Evolutionary conservation across 2,329 filamentous ascomycete genomes (phyloP), one percentile per base, ranked within the genome.

Genomic region (Pyrenophora graminea): DNA sequence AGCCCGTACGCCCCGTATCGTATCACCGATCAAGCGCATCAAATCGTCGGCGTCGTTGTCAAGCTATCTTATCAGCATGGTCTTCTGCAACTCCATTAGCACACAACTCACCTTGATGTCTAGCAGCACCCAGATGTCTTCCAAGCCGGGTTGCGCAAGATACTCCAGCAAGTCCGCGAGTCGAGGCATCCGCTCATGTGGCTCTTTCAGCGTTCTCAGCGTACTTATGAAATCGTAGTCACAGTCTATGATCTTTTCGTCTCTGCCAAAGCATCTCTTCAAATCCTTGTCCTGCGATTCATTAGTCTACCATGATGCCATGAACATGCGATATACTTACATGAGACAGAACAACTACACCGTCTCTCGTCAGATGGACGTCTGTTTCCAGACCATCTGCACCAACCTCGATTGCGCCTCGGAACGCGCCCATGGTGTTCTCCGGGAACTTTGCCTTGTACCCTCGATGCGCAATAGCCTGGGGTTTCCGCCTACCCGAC

Each of bases 301-400:
- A 38, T 66, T 34, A 63, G 58, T 50, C 10, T 12, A 36, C 3
- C 2, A 34, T 37, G 19, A 15, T 8, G 5, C 31, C 6, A 4
- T 15, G 6, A 4, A n/a, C 15, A 2, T 7, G 0, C 31, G 7
- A 12, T 25, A 31, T 17, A 27, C 80, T 70, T 74, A 90, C 88
- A 78, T 95, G 91, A 39, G 88, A 90, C 34, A 97, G 76, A 8
- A 97, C 90, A 0, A 96, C 88, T 0, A 96, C 86, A 6, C 87
- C 86, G 66, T 97, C 93, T 55, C 82, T 85, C 12, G 90, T 87
- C 30, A 97, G 75, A 70, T 95, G 92, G 7, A 97, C 74, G 66
- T 97, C 93, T 15, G 91, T 95, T 76, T 97, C 93, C 23, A 97
- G 77, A 0, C 88, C 93, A 64, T 95, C 84, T 0, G 89, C 85